Base-by-base conservation (phyloP, 192 early-diverging fungal genomes). In the Allomyces arbusculus region DNA sequence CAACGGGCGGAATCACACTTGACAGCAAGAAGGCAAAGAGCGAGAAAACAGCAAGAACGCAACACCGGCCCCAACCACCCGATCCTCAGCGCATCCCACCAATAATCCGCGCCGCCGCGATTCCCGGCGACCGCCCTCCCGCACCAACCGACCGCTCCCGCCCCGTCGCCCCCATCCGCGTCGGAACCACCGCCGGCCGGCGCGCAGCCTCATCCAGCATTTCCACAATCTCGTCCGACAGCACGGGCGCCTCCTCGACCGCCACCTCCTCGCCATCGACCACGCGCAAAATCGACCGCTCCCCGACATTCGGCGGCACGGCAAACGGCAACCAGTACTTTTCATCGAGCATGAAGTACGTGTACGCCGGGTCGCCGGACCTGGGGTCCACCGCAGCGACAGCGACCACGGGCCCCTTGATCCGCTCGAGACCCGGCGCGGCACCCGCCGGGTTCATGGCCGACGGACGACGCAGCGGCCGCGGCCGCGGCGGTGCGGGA, bases 261-360 rank as follows among this genome's bases (percentile, higher is more conserved):
- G 12, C 12, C 50, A n/a, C 12, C 16, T 58, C 50, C 16, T 58
- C 50, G 12, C 50, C 50, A n/a, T 58, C 50, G 16, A 58, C 50
- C 4, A 58, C 12, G 3, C 50, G 50, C 50, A 58, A 58, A n/a
- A 58, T 58, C 16, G 20, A 14, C 16, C 50, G 50, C 6, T 58
- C 50, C 16, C 50, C 50, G 3, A 58, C 50, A n/a, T 58, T 76
- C 1, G 81, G 83, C 2, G 84, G 84, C 44, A 85, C 74, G 10
- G 81, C 77, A 70, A 85, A 85, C 66, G 84, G 81, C 40, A 82
- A 64, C 63, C 79, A 70, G 61, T 78, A 80, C 10, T 66, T 66
- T 0, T 81, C 74, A 62, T 85, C 84, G 25, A 78, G 69, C 61
- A 80, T 76, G 65, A 82, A 79, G 45, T 65, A 73, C 72, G 78